These are phyloP conservation scores for Boeremia exigua DNA, from an alignment of 2,329 filamentous ascomycete genomes.

Conservation along the genomic window DNA sequence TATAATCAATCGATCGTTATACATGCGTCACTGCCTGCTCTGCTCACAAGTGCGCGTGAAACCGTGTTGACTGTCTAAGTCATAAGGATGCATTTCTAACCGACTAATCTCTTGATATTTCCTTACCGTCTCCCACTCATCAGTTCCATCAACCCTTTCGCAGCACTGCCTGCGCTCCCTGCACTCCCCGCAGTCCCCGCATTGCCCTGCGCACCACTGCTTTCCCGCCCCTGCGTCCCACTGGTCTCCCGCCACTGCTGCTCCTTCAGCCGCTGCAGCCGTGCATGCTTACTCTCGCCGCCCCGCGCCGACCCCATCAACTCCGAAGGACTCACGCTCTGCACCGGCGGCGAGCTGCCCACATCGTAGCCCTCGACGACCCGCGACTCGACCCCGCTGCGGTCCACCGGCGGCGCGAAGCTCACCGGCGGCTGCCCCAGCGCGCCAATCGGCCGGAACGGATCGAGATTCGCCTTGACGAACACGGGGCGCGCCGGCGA, in stretches of 20 bases:
- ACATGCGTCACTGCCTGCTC: background rate
- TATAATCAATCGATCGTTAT: conserved; percentile 11
- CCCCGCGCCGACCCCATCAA: conserved; percentile 3
- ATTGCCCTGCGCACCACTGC: conserved; percentile 59
- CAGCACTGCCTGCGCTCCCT: conserved; percentile 56
- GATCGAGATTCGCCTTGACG: conserved; percentile 41
- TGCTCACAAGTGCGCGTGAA: conserved; percentile 3
- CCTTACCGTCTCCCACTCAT: conserved; percentile 37
- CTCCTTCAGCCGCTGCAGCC: conserved; percentile 34
- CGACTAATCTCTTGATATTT: background rate
- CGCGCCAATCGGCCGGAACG: conserved; percentile 37
- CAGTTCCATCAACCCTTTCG: conserved; percentile 60
- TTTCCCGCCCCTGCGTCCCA: conserved; percentile 50
- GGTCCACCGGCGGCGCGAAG: conserved; percentile 31
- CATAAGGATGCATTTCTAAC: conserved; percentile 11
- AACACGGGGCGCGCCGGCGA: conserved; percentile 34
- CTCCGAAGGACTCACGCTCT: conserved; percentile 9
- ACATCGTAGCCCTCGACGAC: conserved; percentile 39
- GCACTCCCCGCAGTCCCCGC: no score
- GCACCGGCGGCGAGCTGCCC: conserved; percentile 38
- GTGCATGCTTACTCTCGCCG: conserved; percentile 28
- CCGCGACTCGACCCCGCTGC: conserved; percentile 47
- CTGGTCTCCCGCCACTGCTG: conserved; percentile 44
- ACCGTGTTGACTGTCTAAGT: background rate
- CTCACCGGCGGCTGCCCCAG: conserved; percentile 49